Evolutionary conservation across 2,329 filamentous ascomycete genomes (phyloP).

Genomic region (Aspergillus phoenicis): DNA sequence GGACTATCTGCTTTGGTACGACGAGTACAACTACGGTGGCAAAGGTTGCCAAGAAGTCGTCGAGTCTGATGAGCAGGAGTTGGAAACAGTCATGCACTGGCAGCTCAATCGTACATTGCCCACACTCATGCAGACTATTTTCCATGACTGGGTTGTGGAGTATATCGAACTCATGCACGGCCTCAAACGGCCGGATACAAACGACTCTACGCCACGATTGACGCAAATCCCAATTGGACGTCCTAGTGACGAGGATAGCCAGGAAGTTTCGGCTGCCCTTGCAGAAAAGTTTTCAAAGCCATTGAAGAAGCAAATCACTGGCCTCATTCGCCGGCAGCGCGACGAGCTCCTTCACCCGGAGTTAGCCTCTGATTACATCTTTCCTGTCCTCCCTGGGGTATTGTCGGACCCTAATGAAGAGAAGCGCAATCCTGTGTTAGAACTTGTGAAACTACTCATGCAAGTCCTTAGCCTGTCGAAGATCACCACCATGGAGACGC

Average conservation of each 20-base stretch:
- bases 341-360: conserved; percentile 88
- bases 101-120: conserved; percentile 92
- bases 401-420: conserved; percentile 57
- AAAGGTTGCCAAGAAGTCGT: conserved; percentile 84
- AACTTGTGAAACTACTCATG: conserved; percentile 90
- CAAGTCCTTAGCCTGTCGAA: conserved; percentile 90
- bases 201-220: conserved; percentile 59
- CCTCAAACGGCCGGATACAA: conserved; percentile 71
- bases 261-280: conserved; percentile 66
- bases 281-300: conserved; percentile 85
- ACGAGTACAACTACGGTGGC: conserved; percentile 98
- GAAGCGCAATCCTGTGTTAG: conserved; percentile 73
- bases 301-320: conserved; percentile 81
- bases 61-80: conserved; percentile 72
- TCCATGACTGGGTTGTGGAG: conserved; percentile 90
- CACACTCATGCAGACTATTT: conserved; percentile 73
- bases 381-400: conserved; percentile 70
- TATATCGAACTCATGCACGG: conserved; percentile 94
- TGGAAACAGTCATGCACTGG: conserved; percentile 98
- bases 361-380: conserved; percentile 81
- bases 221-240: conserved; percentile 65
- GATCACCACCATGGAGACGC: conserved; percentile 83
- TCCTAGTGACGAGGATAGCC: conserved; percentile 61
- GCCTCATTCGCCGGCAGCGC: conserved; percentile 81
- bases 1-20: conserved; percentile 99